Evolutionary conservation across 176 grass and related monocot genomes (phyloP), one percentile per base, ranked within the genome.

Genomic region (Leersia perrieri): DNA sequence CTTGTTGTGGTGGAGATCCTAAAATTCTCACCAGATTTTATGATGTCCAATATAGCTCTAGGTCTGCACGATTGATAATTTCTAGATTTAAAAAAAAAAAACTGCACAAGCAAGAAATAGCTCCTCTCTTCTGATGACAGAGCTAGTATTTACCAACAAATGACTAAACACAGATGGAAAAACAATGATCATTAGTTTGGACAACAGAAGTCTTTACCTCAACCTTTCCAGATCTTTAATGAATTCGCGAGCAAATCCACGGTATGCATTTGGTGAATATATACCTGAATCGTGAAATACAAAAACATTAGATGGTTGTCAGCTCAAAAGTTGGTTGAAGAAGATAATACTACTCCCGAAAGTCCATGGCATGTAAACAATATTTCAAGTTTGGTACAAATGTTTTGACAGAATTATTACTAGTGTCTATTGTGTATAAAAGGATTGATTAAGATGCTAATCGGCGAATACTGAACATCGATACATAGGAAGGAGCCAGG

Each of bases 171-270:
- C 7, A 84, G 33, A 45, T 42, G 41, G 30, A 47, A 33, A 29
- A 18, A 10, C 20, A 77, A 76, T 23, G 29, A 40, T 34, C 25
- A 3, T 34, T 58, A n/a, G 9, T 57, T 57, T 66, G 5, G 70
- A 69, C 10, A 71, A 6, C 11, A 23, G 1, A 73, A 44, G 45
- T 45, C 14, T 22, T 86, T 80, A 95, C 92, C 88, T 93, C 82
- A 90, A 87, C 73, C 90, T 95, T 90, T 95, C 96, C 83, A 99
- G 76, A 93, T 99, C 90, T 88, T 95, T 99, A 55, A 99, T 95
- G 64, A 99, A 95, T 72, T 99, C 96, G 53, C 87, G 92, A 88
- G 96, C 96, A 95, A 93, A 98, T 44, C 96, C 92, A 62, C 96
- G 88, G 68, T 99, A 99, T 72, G 92, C 96, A 87, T 95, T 99